Base-by-base conservation (phyloP, 2,329 filamentous ascomycete species). In the Aspergillus proliferans region DNA sequence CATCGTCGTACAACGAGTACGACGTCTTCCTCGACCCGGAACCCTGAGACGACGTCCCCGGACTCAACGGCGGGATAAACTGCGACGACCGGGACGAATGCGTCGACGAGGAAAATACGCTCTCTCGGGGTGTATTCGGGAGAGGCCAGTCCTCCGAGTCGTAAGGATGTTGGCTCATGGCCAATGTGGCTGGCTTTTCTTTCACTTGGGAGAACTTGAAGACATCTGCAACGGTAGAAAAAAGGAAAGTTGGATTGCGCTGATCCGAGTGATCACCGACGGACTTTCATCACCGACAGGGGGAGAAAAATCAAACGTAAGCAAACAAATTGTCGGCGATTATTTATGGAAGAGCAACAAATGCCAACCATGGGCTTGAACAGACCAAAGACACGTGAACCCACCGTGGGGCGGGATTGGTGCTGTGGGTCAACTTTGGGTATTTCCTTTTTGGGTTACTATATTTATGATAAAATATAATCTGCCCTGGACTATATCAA, bases 61-160 rank as follows among this genome's bases (percentile, higher is more conserved):
- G 63, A 43, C 58, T 67, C 40, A 55, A 52, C n/a, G 58, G 57
- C 5, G 58, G 46, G 9, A 57, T 57, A 49, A 55, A 63, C 38
- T 57, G 59, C 41, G 63, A 64, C 40, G 63, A 61, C 28, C 60
- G 58, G 26, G 65, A 66, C 49, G 64, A 65, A 52, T 58, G 56
- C 39, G 61, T 61, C 44, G 56, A 61, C 26, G 59, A 58, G 45
- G 62, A 63, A n/a, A 64, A 46, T 40, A 55, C 60, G 52, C 59
- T 61, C 40, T 59, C 51, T 45, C 61, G 59, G 46, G 58, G 53
- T 10, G 58, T 56, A 24, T 58, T 51, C 26, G 51, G 56, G 47
- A 62, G 57, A 45, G 60, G 59, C 64, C 65, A 67, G 47, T 67
- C 63, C 43, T 58, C 54, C 26, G 55, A 58, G 18, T 67, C 63